A percentile compares a stretch with the other conserved stretches of the same genome.
These are phyloP conservation scores for Nakaseomyces nivariensis DNA, from an alignment of 1,139 yeast genomes.

Conservation along the genomic window DNA sequence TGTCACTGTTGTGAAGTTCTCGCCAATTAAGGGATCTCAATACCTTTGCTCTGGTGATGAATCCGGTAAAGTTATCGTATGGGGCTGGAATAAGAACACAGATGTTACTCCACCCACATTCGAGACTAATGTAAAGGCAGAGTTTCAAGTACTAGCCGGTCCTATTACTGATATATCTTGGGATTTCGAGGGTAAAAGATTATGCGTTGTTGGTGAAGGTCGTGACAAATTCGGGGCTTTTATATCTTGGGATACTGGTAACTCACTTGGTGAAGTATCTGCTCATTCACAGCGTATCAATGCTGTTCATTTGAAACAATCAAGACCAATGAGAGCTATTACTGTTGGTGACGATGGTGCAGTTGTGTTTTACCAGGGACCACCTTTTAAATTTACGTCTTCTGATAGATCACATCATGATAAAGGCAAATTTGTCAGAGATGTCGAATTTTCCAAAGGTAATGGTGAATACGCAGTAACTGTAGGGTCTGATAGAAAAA, in stretches of 20 bases:
- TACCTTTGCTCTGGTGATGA: constrained; percentile 91
- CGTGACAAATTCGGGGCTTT: constrained; percentile 88
- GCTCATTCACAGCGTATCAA: constrained; percentile 86
- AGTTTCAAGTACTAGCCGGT: constrained; percentile 73
- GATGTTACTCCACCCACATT: constrained; percentile 13
- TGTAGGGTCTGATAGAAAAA: constrained; percentile 77
- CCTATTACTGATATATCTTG: constrained; percentile 77
- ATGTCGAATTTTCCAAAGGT: constrained; percentile 73
- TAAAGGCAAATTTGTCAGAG: constrained; percentile 60
- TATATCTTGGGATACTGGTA: constrained; percentile 89
- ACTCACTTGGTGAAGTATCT: constrained; percentile 87
- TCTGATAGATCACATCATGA: constrained; percentile 64
- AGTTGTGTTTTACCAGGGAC: constrained; percentile 79
- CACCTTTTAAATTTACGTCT: constrained; percentile 79
- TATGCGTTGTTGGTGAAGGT: constrained; percentile 94
- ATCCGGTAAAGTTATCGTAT: constrained; percentile 73
- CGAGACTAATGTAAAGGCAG: constrained; percentile 64
- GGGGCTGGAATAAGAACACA: constrained; percentile 44
- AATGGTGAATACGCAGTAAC: constrained; percentile 60
- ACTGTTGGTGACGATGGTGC: constrained; percentile 87
- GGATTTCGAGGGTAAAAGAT: constrained; percentile 81
- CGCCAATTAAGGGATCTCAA: constrained; percentile 65
- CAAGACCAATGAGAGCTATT: constrained; percentile 87
- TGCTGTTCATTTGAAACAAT: constrained; percentile 78
- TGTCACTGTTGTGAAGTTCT: constrained; percentile 75